phyloP scores from a whole-genome alignment of 1,284 basidiomycete genomes.

The Tilletia walkeri region DNA sequence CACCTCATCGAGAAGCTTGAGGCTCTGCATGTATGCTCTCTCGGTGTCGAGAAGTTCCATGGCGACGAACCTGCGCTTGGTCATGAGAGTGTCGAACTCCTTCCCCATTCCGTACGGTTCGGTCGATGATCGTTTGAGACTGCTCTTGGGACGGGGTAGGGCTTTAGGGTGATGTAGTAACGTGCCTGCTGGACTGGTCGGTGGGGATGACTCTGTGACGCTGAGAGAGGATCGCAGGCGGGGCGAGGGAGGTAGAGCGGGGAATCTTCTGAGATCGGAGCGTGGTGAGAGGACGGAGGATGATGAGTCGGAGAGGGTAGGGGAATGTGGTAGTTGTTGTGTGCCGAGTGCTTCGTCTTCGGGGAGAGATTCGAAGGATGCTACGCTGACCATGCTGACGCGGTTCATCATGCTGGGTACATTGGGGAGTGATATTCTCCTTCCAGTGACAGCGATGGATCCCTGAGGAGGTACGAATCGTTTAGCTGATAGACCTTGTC shows the following conservation, averaged over 20 bases:
- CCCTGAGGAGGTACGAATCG: slow-evolving; percentile 17
- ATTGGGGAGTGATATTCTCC: slow-evolving; percentile 41
- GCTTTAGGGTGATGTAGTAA: background rate
- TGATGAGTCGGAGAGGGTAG: slow-evolving; percentile 12
- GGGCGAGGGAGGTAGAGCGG: slow-evolving; percentile 6
- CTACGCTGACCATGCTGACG: slow-evolving; percentile 40
- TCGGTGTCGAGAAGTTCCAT: slow-evolving; percentile 51
- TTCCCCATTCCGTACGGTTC: slow-evolving; percentile 15
- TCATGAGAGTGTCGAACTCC: slow-evolving; percentile 13
- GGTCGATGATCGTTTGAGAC: background rate
- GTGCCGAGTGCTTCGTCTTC: slow-evolving; percentile 32
- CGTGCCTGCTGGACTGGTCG: background rate
- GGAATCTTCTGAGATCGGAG: slow-evolving; percentile 3
- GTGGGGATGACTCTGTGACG: background rate
- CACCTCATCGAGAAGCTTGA: slow-evolving; percentile 41
- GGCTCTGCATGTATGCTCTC: slow-evolving; percentile 43
- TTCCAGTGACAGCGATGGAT: slow-evolving; percentile 16
- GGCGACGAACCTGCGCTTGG: slow-evolving; percentile 24
- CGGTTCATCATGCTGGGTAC: slow-evolving; percentile 35
- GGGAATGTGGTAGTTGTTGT: background rate
- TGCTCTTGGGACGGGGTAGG: too few relatives aligned
- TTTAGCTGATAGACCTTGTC: background rate
- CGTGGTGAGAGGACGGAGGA: background rate
- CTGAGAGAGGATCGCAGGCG: slow-evolving; percentile 3
- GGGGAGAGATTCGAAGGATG: slow-evolving; percentile 47